Base-by-base conservation (phyloP, 2,329 filamentous ascomycete species). In the Rutstroemia sp. region DNA sequence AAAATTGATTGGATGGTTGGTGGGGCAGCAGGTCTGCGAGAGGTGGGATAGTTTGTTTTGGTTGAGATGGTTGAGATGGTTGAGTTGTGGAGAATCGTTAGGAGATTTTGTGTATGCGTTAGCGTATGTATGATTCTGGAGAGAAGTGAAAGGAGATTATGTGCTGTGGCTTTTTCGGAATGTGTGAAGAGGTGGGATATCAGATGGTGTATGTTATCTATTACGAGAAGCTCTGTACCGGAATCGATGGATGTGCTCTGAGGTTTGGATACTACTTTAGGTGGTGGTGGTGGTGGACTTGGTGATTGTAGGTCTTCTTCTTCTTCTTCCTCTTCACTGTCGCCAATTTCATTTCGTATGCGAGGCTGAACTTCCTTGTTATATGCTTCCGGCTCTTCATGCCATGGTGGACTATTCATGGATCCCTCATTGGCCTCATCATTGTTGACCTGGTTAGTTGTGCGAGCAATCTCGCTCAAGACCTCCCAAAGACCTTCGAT, bases 401-500 rank as follows among this genome's bases (percentile, higher is more conserved):
- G 12, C 3, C n/a, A 17, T n/a, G 52, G n/a, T 42, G 46, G 17
- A 23, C 2, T 34, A 25, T 6, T 37, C 3, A 51, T 25, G 5
- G 14, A 21, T 16, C 21, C 23, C 16, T 48, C 45, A 30, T 34
- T n/a, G n/a, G 2, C 19, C 2, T 8, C 21, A 21, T 51, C 8
- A 2, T 50, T 21, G n/a, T n/a, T 39, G 1, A 2, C 7, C 2
- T 2, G 8, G 21, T 16, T n/a, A 4, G 23, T 5, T 46, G 37
- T 38, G 27, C 41, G 16, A 50, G 58, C 25, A 38, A 82, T 61
- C 61, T 85, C 82, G 2, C 65, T 68, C 37, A 85, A 62, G 1
- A 80, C 80, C 65, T 84, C 80, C 73, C 73, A 77, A 17, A 85
- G 62, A 0, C 82, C 82, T 47, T 82, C 75, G 10, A 82, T 61